Base-by-base conservation (phyloP, 768 basidiomycete species). In the Pleurotus ostreatus region DNA sequence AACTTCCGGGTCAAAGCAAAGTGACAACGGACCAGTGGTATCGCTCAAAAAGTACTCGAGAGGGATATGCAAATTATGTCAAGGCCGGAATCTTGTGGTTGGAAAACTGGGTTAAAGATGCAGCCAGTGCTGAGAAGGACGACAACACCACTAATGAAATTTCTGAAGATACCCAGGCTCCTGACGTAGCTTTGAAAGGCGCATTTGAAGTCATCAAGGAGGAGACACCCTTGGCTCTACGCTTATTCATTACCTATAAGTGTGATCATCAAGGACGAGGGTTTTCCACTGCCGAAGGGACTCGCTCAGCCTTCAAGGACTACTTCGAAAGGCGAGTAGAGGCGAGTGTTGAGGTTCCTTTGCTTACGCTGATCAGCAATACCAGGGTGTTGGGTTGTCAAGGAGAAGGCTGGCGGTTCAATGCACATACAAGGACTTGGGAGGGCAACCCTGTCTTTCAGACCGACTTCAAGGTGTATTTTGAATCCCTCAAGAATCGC, bases 381-480 rank as follows among this genome's bases (percentile, higher is more conserved):
- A 13, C 15, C 41, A 61, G 59, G 16, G 61, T 60, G 8, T 52
- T 55, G 13, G 59, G 61, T 3, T 60, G 58, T 37, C 60, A 61
- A 40, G 61, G 62, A n/a, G 62, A 63, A 1, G 58, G 56, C 41
- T 63, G 62, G 62, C 56, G 47, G 26, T 55, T 49, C 44, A 59
- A 64, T 41, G 0, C 41, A 4, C 55, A 58, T 52, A 58, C 57
- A 1, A 11, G 43, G 22, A 53, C 56, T 22, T 63, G 60, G 57
- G 62, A 63, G 16, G 63, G 62, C 2, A 65, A 62, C 55, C 62
- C 57, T 0, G 61, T 62, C 25, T 63, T 61, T 38, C 55, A 63
- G 39, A 58, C 46, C 15, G 54, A 57, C 34, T 55, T 46, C 44
- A 45, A 46, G 25, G 44, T 46, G 11, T 55, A 55, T 46, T 55